Percentiles rank a stretch among this genome's conserved stretches.
phyloP scores from a whole-genome alignment of 768 basidiomycete genomes.

The Trametes villosa region DNA sequence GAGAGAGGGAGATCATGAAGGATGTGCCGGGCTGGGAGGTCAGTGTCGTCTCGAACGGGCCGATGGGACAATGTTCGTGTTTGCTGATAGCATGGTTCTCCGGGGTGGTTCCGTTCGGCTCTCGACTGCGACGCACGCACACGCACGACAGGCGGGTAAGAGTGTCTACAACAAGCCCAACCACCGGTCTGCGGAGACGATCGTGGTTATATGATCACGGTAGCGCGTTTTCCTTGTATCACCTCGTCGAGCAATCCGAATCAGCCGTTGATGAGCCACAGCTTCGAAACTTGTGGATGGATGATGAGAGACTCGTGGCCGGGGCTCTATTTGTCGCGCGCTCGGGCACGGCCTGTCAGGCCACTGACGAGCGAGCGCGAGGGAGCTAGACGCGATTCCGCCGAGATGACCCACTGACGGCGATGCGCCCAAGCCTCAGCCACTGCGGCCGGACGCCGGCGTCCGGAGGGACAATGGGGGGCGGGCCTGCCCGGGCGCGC shows the following conservation, averaged over 20 bases:
- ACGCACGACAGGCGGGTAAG: constrained; percentile 69
- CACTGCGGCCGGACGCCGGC: constrained; percentile 1
- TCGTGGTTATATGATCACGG: constrained; percentile 58
- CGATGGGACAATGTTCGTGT: constrained; percentile 18
- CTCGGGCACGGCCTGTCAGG: not conserved
- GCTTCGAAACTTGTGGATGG: constrained; percentile 19
- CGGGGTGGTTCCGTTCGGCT: constrained; percentile 23
- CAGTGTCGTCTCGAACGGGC: constrained; percentile 43
- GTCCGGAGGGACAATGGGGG: constrained; percentile 23
- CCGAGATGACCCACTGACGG: constrained; percentile 10
- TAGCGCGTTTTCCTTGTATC: constrained; percentile 26
- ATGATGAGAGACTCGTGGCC: constrained; percentile 21
- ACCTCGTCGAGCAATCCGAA: constrained; percentile 27
- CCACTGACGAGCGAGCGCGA: not conserved
- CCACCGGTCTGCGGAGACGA: constrained; percentile 61
- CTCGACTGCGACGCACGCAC: constrained; percentile 20
- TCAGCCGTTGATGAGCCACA: constrained; percentile 27
- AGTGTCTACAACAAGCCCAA: constrained; percentile 82
- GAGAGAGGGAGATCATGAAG: constrained; percentile 94
- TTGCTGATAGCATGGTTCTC: constrained; percentile 24
- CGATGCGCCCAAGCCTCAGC: not conserved
- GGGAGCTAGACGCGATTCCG: constrained; percentile 14
- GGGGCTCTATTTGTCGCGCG: not conserved
- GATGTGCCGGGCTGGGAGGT: constrained; percentile 95
- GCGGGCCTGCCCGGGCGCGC: not conserved